Conservation (phyloP, 2,329 filamentous ascomycete species). For the Cladophialophora yegresii region DNA sequence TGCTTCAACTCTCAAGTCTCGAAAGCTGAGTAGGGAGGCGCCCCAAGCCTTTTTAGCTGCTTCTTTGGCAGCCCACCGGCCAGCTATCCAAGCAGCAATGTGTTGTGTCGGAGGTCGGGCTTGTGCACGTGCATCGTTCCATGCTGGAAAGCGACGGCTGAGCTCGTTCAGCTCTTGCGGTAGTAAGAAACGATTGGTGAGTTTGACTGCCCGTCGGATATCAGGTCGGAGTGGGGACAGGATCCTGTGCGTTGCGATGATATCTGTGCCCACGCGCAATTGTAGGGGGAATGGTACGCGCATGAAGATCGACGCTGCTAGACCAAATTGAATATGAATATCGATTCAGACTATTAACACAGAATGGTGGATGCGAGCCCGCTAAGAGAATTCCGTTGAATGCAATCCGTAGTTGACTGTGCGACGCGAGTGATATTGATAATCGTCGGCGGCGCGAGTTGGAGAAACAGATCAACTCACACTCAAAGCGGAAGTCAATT, state of each 20-base stretch:
- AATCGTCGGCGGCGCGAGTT: background rate
- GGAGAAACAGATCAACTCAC: background rate
- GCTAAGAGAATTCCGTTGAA: background rate
- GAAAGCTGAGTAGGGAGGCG: slow-evolving; percentile 60
- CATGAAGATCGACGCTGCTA: slow-evolving; percentile 13
- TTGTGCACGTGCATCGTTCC: slow-evolving; percentile 10
- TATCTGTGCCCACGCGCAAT: slow-evolving; percentile 73
- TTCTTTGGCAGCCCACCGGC: slow-evolving; percentile 72
- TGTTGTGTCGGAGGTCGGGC: slow-evolving; percentile 17
- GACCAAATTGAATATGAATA: background rate
- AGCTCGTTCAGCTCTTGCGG: slow-evolving; percentile 46
- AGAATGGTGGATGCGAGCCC: background rate
- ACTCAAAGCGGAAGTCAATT: background rate
- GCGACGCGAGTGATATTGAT: background rate
- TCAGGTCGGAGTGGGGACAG: slow-evolving; percentile 54
- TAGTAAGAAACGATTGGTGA: slow-evolving; percentile 47
- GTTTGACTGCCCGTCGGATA: slow-evolving; percentile 39
- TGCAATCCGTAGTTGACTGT: background rate
- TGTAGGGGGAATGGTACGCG: slow-evolving; percentile 60
- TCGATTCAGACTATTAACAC: background rate
- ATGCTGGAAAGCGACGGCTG: slow-evolving; percentile 39
- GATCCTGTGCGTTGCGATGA: slow-evolving; percentile 71
- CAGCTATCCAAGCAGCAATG: slow-evolving; percentile 44
- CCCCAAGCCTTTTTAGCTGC: slow-evolving; percentile 72
- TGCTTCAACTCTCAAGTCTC: slow-evolving; percentile 56